These are phyloP conservation scores for Orbilia ellipsospora DNA, from an alignment of 2,329 filamentous ascomycete species.

Conservation along the genomic window DNA sequence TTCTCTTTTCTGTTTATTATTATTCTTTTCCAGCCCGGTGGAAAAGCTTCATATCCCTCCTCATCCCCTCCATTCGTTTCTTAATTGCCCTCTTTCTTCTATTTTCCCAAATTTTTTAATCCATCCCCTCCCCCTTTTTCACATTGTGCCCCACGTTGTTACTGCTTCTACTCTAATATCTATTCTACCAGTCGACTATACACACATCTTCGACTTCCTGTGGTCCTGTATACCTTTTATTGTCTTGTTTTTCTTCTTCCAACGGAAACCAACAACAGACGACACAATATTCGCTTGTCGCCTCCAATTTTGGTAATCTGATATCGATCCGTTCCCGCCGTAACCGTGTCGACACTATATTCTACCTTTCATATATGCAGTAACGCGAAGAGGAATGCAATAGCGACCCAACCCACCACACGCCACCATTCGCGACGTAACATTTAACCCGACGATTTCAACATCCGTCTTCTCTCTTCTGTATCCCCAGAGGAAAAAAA, in stretches of 20 bases:
- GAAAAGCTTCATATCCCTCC: constrained; percentile 57
- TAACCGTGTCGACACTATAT: constrained; percentile 61
- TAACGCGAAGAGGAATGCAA: constrained; percentile 57
- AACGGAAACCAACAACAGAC: constrained; percentile 12
- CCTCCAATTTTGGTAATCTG: constrained; percentile 39
- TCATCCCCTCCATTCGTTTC: constrained; percentile 58
- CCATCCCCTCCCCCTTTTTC: constrained; percentile 60
- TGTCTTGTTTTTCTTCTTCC: no score
- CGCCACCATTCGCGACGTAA: constrained; percentile 23
- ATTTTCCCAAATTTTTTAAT: constrained; percentile 56
- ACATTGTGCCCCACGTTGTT: constrained; percentile 60
- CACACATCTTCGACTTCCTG: constrained; percentile 32
- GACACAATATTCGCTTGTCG: constrained; percentile 52
- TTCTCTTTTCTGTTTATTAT: constrained; percentile 59
- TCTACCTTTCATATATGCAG: constrained; percentile 56
- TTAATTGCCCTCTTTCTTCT: constrained; percentile 52
- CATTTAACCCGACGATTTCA: constrained; percentile 58
- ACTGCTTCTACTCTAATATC: constrained; percentile 58
- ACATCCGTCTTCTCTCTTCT: constrained; percentile 56
- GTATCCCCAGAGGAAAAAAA: constrained; percentile 17
- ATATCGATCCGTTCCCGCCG: constrained; percentile 26
- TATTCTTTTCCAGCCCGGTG: constrained; percentile 58
- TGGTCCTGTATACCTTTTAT: no score
- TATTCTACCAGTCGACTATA: constrained; percentile 57
- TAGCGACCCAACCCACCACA: constrained; percentile 43